These are phyloP conservation scores for Globisporangium solare DNA, from an alignment of 352 stramenopile genomes.

Conservation along the genomic window DNA sequence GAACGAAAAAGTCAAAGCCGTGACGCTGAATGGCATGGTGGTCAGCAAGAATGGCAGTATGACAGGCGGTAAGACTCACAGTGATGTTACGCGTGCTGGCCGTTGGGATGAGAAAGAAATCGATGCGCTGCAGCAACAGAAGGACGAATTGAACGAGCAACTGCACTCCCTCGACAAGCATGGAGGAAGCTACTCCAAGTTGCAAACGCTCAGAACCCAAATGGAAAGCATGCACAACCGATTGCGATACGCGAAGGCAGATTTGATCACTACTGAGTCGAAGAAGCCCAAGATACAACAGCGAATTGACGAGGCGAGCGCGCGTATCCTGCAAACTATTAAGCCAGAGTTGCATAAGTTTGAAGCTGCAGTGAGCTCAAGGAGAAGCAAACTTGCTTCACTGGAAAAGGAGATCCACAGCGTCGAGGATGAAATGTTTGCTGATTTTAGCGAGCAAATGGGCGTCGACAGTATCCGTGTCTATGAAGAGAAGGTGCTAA, in stretches of 20 bases:
- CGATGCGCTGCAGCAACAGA: conserved; percentile 76
- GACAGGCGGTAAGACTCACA: conserved; percentile 92
- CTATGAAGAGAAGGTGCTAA: conserved; percentile 93
- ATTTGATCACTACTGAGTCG: conserved; percentile 61
- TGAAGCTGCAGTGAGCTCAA: conserved; percentile 40
- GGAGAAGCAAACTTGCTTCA: conserved; percentile 31
- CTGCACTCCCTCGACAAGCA: conserved; percentile 60
- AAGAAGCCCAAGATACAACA: conserved; percentile 68
- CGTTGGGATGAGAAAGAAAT: conserved; percentile 93
- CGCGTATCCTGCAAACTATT: conserved; percentile 45
- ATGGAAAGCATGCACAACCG: conserved; percentile 69
- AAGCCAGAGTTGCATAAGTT: conserved; percentile 64
- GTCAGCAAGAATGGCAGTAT: conserved; percentile 98
- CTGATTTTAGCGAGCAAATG: conserved; percentile 70
- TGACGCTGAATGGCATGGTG: conserved; percentile 94
- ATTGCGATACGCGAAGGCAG: conserved; percentile 68
- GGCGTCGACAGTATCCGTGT: conserved; percentile 80
- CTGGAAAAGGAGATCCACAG: conserved; percentile 63
- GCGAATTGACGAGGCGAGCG: conserved; percentile 49
- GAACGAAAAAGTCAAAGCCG: conserved; percentile 85
- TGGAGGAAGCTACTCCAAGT: conserved; percentile 59
- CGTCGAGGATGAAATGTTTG: conserved; percentile 86
- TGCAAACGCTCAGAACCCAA: conserved; percentile 65
- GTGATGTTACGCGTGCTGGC: conserved; percentile 75
- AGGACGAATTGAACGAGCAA: conserved; percentile 76